These are phyloP conservation scores for Xylaria grammica DNA, from an alignment of 495 filamentous ascomycete genomes.

Conservation along the genomic window DNA sequence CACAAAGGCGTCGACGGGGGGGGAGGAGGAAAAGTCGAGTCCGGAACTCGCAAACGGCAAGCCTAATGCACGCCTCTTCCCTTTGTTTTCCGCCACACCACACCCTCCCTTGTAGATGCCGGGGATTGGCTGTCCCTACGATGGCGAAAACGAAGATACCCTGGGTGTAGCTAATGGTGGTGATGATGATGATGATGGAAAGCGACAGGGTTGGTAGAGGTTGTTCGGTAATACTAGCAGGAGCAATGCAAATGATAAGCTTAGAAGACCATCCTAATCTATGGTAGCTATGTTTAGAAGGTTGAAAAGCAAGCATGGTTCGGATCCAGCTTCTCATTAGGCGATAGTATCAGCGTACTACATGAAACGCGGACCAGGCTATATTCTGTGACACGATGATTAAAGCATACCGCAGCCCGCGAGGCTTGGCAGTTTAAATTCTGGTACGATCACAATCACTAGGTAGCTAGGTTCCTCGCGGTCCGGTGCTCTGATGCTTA, in stretches of 20 bases:
- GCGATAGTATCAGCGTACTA: constrained; percentile 12
- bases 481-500: constrained; percentile 1
- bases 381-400: neutral
- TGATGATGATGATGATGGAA: neutral
- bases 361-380: constrained; percentile 17
- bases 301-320: too few species aligned
- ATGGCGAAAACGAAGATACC: constrained; percentile 13
- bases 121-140: too few species aligned
- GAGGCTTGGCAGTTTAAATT: constrained; percentile 8
- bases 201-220: neutral
- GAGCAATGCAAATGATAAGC: neutral
- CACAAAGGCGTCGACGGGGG: constrained; percentile 2
- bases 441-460: neutral
- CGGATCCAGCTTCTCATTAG: too few species aligned
- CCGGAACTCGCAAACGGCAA: constrained; percentile 30
- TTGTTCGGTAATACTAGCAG: too few species aligned
- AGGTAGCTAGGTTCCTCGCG: neutral
- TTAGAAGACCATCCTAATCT: neutral
- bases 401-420: neutral
- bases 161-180: constrained; percentile 2
- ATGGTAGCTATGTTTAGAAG: neutral
- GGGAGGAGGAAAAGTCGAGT: constrained; percentile 21
- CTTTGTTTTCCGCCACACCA: constrained; percentile 3
- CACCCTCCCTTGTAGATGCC: too few species aligned
- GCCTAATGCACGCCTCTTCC: neutral